Base-by-base conservation (phyloP, 2,329 filamentous ascomycete genomes). In the Bipolaris oryzae region DNA sequence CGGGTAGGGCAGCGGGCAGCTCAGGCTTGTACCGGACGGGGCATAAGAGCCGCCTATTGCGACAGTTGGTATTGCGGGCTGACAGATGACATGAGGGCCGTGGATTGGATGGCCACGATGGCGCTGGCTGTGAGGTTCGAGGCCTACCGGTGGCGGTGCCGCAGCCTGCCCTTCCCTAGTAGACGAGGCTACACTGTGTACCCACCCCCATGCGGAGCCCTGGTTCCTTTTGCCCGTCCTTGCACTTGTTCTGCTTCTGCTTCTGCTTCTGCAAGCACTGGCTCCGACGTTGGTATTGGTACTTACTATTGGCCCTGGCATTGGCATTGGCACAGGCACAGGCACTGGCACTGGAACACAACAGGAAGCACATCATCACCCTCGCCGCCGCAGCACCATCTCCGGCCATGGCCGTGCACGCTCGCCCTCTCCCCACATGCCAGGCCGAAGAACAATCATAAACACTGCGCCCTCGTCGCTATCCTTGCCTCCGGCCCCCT, bases 331-430 rank as follows among this genome's bases (percentile, higher is more conserved):
- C 37, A 3, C 4, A 13, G 37, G 16, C 37, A 21, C 7, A 13
- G 37, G 9, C 18, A 11, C 37, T 2, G n/a, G 9, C 37, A 18
- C 9, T 39, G 13, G 4, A 35, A 35, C n/a, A 38, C 47, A 7
- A 13, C 46, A 42, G 20, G 28, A 44, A 54, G 43, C 55, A 25
- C 64, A 64, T 58, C 57, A 45, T 41, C 41, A 21, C n/a, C 55
- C 55, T 55, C 56, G 61, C 62, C 48, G 52, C 56, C 43, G 50
- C 55, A 60, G 62, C 60, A 63, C 54, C 55, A 54, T 54, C 57
- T 49, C 50, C 54, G 57, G 53, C 52, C 54, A 69, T 69, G 64
- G 66, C 64, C 60, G 61, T 62, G 58, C 60, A 54, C 57, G 64
- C 38, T 57, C 34, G 4, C 31, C n/a, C 25, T 16, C 42, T 28